Evolutionary conservation across 805 yeast species (phyloP), one percentile per base, ranked within the genome.

Genomic region (Torulaspora delbrueckii): DNA sequence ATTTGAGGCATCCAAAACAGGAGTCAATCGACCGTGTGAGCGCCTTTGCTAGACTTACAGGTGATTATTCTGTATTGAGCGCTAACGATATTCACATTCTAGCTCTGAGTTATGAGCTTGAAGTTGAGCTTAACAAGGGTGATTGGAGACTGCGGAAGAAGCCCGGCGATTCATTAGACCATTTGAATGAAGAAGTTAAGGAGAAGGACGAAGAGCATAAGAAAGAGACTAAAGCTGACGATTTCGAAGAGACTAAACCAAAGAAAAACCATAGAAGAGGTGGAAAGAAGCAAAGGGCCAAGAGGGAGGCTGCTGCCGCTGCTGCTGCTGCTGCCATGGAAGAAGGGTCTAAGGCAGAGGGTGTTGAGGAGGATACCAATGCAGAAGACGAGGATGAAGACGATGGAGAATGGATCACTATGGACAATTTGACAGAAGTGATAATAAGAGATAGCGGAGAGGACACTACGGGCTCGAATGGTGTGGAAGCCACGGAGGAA

Each of bases 321-420:
- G 66, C 60, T 22, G 66, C 57, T 19, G 51, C 59, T 5, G 42
- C 42, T 13, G 35, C 27, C n/a, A 22, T 23, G 5, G 25, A 18
- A 16, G 30, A 13, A 1, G 31, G 13, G 5, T n/a, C 37, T 6
- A 22, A 37, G 36, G 45, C 45, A 8, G 46, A 42, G 5, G 37
- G 24, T 9, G 25, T 33, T 51, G 49, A 19, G 23, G 45, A 40
- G 22, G 51, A 43, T 3, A 31, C 38, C 16, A 43, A 45, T 13
- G 52, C 53, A 3, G 62, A 59, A 7, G 82, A 77, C 36, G 85
- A 76, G 16, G 82, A 81, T 37, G 82, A 82, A 37, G 90, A 81
- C 45, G 91, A 85, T 46, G 89, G 86, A 33, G 96, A 86, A 51
- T 93, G 99, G 99, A 93, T 93, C 56, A 86, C 96, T 0, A 84